Evolutionary conservation across 2,329 filamentous ascomycete species (phyloP), one percentile per base, ranked within the genome.

Genomic region (Paraconiothyrium brasiliense): DNA sequence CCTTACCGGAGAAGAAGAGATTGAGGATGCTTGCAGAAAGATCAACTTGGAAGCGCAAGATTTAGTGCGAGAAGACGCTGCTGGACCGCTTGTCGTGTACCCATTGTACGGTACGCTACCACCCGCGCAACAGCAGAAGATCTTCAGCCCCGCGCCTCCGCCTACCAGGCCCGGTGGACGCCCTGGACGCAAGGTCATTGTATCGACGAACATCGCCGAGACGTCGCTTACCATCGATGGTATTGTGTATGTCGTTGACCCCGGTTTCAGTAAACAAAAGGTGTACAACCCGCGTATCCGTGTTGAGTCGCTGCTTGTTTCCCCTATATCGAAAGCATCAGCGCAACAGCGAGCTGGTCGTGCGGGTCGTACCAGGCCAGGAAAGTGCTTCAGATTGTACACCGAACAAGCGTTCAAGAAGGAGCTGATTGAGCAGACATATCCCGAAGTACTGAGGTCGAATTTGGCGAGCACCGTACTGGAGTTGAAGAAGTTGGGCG

Each of bases 231-330:
- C 95, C 50, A 99, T 99, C 63, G 95, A 99, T 76, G 95, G 95
- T 77, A 99, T 99, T 66, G 95, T 99, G 39, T 99, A 97, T 75
- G 95, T 99, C 37, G 94, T 99, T n/a, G 95, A 99, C 74, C 94
- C 95, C 2, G 95, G 95, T 39, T 99, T 99, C 84, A 97, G 93
- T 83, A 99, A 99, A 83, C 95, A 99, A 76, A 99, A 98, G 81
- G 95, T 98, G 65, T 99, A 98, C 84, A 98, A 99, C 79, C 94
- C 95, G 24, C 90, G 95, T 63, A 96, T 97, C 71, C 90, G 95
- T 79, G 94, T 99, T 67, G 95, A 99, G 81, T 98, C 95, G 0
- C 86, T 99, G 8, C 85, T 99, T n/a, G 94, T 99, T 5, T 97
- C 95, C 3, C 94, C 95, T 24, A 98, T 99, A 70, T 98, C 94